Evolutionary conservation across 179 eudicot species (phyloP).

Genomic region (Spergularia azorica): DNA sequence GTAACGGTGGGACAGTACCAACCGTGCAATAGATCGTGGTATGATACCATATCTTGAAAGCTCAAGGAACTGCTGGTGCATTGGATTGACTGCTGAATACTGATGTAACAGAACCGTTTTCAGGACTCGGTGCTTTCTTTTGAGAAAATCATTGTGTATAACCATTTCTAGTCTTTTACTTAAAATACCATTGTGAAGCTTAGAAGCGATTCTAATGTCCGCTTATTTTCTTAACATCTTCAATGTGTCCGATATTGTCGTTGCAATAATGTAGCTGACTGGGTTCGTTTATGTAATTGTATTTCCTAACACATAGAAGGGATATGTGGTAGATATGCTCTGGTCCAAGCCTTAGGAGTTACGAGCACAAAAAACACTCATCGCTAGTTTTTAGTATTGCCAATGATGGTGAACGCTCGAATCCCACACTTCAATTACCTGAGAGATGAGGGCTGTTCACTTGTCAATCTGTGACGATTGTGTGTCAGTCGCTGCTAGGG

Average conservation of each 20-base stretch:
- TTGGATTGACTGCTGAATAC: neutral
- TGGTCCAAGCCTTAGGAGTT: neutral
- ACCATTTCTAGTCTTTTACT: conserved; percentile 14
- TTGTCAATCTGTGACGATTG: no score
- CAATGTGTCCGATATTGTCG: neutral
- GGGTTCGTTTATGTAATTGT: neutral
- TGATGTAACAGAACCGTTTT: conserved; percentile 11
- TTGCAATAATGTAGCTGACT: neutral
- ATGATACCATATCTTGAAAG: conserved; percentile 2
- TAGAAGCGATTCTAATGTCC: conserved; percentile 2
- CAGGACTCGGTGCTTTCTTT: neutral
- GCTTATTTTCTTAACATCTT: neutral
- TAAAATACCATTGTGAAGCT: neutral
- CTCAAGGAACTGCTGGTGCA: neutral
- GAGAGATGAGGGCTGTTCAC: no score
- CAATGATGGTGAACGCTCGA: no score
- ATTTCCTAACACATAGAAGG: neutral
- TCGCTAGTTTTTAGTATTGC: no score
- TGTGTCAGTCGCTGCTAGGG: no score
- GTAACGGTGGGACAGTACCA: conserved; percentile 48
- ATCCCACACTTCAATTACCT: no score
- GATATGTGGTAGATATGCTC: neutral
- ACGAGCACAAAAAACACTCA: no score
- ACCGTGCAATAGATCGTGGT: conserved; percentile 10
- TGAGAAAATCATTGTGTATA: conserved; percentile 29